Base-by-base conservation (phyloP, 352 stramenopile genomes). In the Plasmopara viticola region DNA sequence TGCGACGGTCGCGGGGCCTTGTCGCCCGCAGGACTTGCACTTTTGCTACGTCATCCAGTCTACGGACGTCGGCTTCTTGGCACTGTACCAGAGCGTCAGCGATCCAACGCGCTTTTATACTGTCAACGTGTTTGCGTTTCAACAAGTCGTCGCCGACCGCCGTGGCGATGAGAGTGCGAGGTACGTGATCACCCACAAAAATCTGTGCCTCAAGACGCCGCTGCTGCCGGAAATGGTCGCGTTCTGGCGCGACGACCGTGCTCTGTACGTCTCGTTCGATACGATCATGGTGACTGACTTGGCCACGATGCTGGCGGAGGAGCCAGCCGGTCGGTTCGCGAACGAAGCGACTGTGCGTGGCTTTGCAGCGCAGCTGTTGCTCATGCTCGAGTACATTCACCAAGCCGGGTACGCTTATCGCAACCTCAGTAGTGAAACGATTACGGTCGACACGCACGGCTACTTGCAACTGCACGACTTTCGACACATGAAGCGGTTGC, bases 391-490 rank as follows among this genome's bases (percentile, higher is more conserved):
- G 63, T 88, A 86, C 52, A 78, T 93, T 39, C 83, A 93, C 52
- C 78, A 86, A 42, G 70, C 75, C 9, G 80, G 78, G 8, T 89
- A 83, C 57, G 78, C 81, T 14, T 94, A 92, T 64, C 70, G 84
- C 8, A 90, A 91, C 54, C 69, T 94, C 39, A 93, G 81, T 56
- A 89, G 79, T 40, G 80, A 94, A 60, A 95, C 86, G 44, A 72
- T 94, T 40, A 76, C 89, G 58, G 65, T 95, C 4, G 79, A 94
- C 59, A 77, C 64, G 18, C 76, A 77, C 25, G 86, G 86, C 3
- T 93, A 91, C 39, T 45, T 95, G 29, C 80, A 90, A 56, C 68
- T 95, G 6, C 74, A 90, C 53, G 86, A 95, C 55, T 94, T 95
- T 61, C 64, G 78, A 37, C 76, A 88, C 62, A 86, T 89, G 78